A percentile compares a stretch with the other conserved stretches of the same genome.
Conservation (phyloP, 1,139 yeast species). For the Saccharomyces hybrid region DNA sequence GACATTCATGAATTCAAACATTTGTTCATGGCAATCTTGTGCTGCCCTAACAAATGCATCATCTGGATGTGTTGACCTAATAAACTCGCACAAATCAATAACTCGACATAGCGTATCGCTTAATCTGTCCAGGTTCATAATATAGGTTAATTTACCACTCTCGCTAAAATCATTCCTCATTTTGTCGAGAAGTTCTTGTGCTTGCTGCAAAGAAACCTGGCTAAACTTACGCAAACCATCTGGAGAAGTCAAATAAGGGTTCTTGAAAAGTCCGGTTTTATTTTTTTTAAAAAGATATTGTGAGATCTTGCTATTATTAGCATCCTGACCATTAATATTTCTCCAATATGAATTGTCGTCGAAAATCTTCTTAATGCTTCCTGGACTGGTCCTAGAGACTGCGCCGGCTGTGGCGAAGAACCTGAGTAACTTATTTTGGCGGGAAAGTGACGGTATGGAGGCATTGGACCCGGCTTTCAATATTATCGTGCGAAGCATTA, state of each 20-base stretch:
- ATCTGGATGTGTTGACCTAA: slow-evolving; percentile 82
- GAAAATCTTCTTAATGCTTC: slow-evolving; percentile 10
- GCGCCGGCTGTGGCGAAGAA: neutral
- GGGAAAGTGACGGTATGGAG: neutral
- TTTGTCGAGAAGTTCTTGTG: slow-evolving; percentile 50
- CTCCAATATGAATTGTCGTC: slow-evolving; percentile 21
- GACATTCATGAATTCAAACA: slow-evolving; percentile 92
- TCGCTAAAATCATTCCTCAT: slow-evolving; percentile 44
- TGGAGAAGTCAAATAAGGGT: slow-evolving; percentile 60
- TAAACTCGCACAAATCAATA: slow-evolving; percentile 88
- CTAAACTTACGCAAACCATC: slow-evolving; percentile 66
- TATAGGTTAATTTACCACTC: slow-evolving; percentile 45
- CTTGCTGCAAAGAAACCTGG: slow-evolving; percentile 50
- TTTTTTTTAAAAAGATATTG: slow-evolving; percentile 2
- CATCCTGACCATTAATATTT: slow-evolving; percentile 10
- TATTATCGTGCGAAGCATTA: neutral
- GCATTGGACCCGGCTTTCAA: slow-evolving; percentile 18
- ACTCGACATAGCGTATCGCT: slow-evolving; percentile 88
- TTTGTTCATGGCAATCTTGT: slow-evolving; percentile 75
- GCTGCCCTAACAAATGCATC: slow-evolving; percentile 68
- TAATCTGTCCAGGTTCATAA: slow-evolving; percentile 67
- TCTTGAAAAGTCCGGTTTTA: slow-evolving; percentile 62
- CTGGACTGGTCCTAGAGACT: neutral
- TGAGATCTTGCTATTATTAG: neutral
- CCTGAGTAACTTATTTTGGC: neutral